Evolutionary conservation across 2,329 filamentous ascomycete species (phyloP).

Genomic region (Botryotinia convoluta): DNA sequence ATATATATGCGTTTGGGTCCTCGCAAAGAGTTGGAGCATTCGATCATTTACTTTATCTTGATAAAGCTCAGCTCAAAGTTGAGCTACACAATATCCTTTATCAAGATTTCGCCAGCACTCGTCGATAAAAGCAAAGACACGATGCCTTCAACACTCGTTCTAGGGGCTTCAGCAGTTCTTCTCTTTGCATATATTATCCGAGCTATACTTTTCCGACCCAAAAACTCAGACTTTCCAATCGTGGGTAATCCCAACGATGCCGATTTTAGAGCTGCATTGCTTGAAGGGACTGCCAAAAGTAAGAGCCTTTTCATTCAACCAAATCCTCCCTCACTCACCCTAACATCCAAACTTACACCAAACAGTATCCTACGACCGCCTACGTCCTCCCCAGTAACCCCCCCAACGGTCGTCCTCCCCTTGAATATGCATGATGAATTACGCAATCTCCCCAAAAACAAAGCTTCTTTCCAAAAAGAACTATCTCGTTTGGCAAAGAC

Average conservation of each 20-base stretch:
- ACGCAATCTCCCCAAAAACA: constrained; percentile 4
- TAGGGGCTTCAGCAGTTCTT: not conserved
- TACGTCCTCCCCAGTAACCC: not conserved
- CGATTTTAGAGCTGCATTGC: not conserved
- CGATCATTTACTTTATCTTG: too few species aligned
- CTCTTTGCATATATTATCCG: not conserved
- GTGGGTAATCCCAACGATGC: not conserved
- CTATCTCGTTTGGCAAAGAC: not conserved
- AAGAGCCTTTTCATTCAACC: not conserved
- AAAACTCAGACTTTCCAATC: not conserved
- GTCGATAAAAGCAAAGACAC: not conserved
- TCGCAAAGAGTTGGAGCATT: too few species aligned
- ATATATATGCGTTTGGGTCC: too few species aligned
- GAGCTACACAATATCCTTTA: not conserved
- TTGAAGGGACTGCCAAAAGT: not conserved
- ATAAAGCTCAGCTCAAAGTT: not conserved
- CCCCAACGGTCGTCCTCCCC: not conserved
- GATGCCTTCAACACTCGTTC: not conserved
- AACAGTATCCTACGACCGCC: not conserved
- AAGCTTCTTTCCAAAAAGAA: not conserved
- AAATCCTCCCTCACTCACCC: not conserved
- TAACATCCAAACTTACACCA: not conserved
- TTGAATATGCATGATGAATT: not conserved
- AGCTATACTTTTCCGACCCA: not conserved
- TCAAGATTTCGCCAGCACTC: not conserved